Evolutionary conservation across 225 moss, liverwort and hornwort species (phyloP).

Genomic region (Pleurozium schreberi): DNA sequence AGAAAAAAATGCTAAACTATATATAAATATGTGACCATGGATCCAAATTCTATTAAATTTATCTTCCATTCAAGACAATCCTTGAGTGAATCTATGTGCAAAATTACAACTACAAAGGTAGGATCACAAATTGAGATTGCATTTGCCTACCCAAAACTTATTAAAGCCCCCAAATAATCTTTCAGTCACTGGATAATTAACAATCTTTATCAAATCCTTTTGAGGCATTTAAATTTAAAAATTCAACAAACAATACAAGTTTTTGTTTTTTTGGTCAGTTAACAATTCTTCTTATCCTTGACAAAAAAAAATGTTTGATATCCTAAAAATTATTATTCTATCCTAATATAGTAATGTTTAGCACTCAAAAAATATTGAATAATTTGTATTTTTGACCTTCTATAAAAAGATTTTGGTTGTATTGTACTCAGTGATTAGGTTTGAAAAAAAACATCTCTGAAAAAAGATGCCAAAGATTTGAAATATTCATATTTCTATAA

Average conservation of each 20-base stretch:
- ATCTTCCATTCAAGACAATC: neutral
- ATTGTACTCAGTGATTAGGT: fast-evolving
- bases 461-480: neutral
- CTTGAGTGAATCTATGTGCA: neutral
- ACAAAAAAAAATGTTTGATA: neutral
- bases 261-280: neutral
- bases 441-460: neutral
- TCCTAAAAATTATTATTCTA: neutral
- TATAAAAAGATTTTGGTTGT: neutral
- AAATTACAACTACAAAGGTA: no score
- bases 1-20: neutral
- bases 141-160: neutral
- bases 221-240: neutral
- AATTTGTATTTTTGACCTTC: neutral
- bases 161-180: neutral
- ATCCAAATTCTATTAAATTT: neutral
- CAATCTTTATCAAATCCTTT: neutral
- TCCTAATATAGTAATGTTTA: neutral
- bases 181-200: fast-evolving
- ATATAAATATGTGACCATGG: neutral
- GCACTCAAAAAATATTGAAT: neutral
- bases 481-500: no score
- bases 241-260: neutral
- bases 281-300: neutral
- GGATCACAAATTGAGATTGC: no score